These are phyloP conservation scores for Ailanthus altissimus DNA, from an alignment of 345 rosid genomes.

Conservation along the genomic window DNA sequence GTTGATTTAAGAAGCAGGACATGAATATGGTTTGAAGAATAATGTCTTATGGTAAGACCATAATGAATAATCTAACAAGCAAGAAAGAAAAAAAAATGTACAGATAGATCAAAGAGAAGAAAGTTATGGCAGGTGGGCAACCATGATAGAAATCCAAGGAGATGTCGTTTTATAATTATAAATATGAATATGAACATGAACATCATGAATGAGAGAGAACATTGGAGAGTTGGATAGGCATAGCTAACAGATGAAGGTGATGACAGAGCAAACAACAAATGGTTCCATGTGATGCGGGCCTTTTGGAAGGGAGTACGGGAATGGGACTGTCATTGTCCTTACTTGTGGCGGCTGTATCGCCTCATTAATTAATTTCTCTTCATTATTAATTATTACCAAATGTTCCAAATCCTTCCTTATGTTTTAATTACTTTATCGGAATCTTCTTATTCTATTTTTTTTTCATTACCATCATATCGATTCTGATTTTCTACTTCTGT, in stretches of 20 bases:
- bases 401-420: background rate
- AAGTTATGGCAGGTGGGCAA: conserved; percentile 10
- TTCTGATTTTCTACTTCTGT: too few relatives aligned
- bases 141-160: conserved; percentile 31
- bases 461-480: too few relatives aligned
- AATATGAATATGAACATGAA: too few relatives aligned
- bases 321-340: conserved; percentile 80
- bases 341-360: conserved; percentile 56
- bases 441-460: too few relatives aligned
- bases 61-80: background rate
- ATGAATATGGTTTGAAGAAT: background rate
- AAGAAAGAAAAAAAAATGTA: background rate
- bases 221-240: background rate
- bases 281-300: conserved; percentile 77
- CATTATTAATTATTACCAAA: too few relatives aligned
- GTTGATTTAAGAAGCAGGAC: background rate
- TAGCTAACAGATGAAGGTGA: conserved; percentile 6
- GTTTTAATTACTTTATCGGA: background rate
- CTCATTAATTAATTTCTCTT: too few relatives aligned
- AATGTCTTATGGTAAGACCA: background rate
- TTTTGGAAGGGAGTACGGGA: conserved; percentile 59
- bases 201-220: too few relatives aligned
- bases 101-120: background rate
- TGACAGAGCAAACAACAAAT: conserved; percentile 45
- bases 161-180: conserved; percentile 11